These are phyloP conservation scores for Penicillium taxi DNA, from an alignment of 495 filamentous ascomycete genomes.

Conservation along the genomic window DNA sequence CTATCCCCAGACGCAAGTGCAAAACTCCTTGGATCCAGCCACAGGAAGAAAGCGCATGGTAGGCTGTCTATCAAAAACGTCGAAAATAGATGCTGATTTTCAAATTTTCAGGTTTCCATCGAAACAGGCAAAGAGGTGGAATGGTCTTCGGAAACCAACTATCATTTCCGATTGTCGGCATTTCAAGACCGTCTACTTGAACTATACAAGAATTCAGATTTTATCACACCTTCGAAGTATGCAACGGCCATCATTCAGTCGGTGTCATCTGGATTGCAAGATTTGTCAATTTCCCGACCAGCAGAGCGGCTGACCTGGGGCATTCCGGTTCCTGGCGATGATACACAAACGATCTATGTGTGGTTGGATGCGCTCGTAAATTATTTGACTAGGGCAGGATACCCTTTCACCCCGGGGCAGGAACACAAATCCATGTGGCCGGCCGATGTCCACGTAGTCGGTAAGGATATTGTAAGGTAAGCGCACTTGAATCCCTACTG, in stretches of 20 bases:
- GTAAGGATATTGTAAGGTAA: constrained; percentile 85
- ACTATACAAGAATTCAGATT: constrained; percentile 70
- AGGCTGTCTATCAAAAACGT: not conserved
- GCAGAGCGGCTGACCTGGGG: constrained; percentile 75
- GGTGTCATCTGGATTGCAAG: constrained; percentile 64
- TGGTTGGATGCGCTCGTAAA: constrained; percentile 96
- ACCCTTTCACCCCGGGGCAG: constrained; percentile 65
- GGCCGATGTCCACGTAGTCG: constrained; percentile 82
- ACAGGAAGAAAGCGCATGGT: constrained; percentile 78
- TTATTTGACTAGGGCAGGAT: constrained; percentile 81
- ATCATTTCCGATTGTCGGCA: constrained; percentile 85
- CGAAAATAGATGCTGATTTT: constrained; percentile 10
- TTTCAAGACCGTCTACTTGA: constrained; percentile 66
- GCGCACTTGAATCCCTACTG: constrained; percentile 12
- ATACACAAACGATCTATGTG: constrained; percentile 88
- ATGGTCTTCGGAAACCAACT: constrained; percentile 90
- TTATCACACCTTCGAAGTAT: constrained; percentile 58
- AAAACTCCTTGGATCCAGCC: constrained; percentile 63
- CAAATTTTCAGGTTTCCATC: constrained; percentile 46
- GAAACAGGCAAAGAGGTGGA: constrained; percentile 91
- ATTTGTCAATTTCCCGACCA: constrained; percentile 85
- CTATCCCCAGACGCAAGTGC: constrained; percentile 69
- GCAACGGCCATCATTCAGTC: constrained; percentile 60
- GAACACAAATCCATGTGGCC: constrained; percentile 69
- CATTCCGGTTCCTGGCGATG: constrained; percentile 78